These are phyloP conservation scores for Daldinia sp. DNA, from an alignment of 2,329 filamentous ascomycete genomes.

Conservation along the genomic window DNA sequence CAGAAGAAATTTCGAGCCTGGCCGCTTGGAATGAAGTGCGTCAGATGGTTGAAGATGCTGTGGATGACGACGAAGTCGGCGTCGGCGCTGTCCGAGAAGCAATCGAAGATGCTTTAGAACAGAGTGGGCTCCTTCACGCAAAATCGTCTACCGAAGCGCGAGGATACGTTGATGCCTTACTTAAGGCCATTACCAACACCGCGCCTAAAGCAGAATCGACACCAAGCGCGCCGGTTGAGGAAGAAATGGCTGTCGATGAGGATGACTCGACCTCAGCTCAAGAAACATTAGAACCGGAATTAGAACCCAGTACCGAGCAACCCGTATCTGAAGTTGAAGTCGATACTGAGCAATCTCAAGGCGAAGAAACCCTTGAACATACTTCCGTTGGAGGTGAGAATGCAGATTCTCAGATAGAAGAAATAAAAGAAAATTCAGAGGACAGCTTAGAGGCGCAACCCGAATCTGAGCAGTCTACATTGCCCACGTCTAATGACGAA, in stretches of 20 bases:
- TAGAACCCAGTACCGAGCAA: conserved; percentile 7
- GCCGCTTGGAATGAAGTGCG: conserved; percentile 67
- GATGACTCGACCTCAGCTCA: not conserved
- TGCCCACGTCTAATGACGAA: conserved; percentile 3
- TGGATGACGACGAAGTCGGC: conserved; percentile 68
- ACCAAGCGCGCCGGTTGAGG: conserved; percentile 6
- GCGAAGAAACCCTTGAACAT: not conserved
- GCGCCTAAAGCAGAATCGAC: conserved; percentile 31
- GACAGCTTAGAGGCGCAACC: not conserved
- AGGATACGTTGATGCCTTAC: conserved; percentile 63
- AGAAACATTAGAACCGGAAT: conserved; percentile 1
- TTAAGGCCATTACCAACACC: conserved; percentile 60
- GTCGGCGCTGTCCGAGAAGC: conserved; percentile 65
- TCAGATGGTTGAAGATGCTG: conserved; percentile 66
- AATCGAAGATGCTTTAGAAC: conserved; percentile 66
- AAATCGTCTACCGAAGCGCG: conserved; percentile 61
- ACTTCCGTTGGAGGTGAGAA: not conserved
- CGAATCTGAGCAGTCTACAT: conserved; percentile 4
- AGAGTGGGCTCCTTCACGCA: conserved; percentile 64
- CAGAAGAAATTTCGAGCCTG: conserved; percentile 51
- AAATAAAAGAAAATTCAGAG: conserved; percentile 1
- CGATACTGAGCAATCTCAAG: conserved; percentile 9
- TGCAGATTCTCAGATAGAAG: conserved; percentile 11
- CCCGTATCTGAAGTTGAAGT: not conserved
- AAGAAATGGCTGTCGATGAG: conserved; percentile 17